phyloP scores from a whole-genome alignment of 1,284 basidiomycete genomes.

The Pholiota adiposa region DNA sequence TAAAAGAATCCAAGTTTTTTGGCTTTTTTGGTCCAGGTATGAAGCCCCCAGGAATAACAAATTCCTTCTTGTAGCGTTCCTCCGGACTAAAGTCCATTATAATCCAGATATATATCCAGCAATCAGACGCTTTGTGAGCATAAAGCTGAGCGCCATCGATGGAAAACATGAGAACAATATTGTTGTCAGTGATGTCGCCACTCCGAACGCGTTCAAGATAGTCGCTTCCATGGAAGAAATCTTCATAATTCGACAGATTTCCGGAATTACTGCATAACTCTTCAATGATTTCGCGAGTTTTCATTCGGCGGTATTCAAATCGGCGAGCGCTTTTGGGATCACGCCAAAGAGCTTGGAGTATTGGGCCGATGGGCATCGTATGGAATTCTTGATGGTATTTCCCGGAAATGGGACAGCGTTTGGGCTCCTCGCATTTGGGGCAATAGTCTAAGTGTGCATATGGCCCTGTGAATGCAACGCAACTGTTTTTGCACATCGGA shows the following conservation, averaged over 20 bases:
- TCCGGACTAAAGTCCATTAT: constrained; percentile 29
- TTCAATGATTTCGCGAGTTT: constrained; percentile 7
- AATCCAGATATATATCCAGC: constrained; percentile 38
- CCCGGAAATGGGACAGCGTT: constrained; percentile 14
- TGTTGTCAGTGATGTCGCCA: constrained; percentile 23
- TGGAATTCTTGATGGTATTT: constrained; percentile 15
- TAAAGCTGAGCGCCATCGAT: constrained; percentile 38
- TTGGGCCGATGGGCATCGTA: constrained; percentile 23
- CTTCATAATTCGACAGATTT: constrained; percentile 15
- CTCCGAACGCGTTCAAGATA: constrained; percentile 19
- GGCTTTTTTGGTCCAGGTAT: constrained; percentile 35
- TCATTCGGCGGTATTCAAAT: constrained; percentile 11
- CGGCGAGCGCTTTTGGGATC: constrained; percentile 21
- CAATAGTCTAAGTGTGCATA: constrained; percentile 17
- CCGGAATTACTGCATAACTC: constrained; percentile 5
- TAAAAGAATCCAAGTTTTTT: constrained; percentile 25
- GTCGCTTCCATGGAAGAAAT: constrained; percentile 23
- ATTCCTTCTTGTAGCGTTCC: constrained; percentile 30
- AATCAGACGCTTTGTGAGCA: constrained; percentile 30
- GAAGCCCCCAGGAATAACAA: constrained; percentile 29
- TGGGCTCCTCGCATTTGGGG: constrained; percentile 18
- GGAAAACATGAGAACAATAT: constrained; percentile 34
- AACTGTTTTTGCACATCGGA: constrained; percentile 17
- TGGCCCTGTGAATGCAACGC: constrained; percentile 19
- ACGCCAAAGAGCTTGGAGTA: constrained; percentile 23